These are phyloP conservation scores for Mortierella sp. DNA, from an alignment of 371 early-diverging fungal genomes.

Conservation along the genomic window DNA sequence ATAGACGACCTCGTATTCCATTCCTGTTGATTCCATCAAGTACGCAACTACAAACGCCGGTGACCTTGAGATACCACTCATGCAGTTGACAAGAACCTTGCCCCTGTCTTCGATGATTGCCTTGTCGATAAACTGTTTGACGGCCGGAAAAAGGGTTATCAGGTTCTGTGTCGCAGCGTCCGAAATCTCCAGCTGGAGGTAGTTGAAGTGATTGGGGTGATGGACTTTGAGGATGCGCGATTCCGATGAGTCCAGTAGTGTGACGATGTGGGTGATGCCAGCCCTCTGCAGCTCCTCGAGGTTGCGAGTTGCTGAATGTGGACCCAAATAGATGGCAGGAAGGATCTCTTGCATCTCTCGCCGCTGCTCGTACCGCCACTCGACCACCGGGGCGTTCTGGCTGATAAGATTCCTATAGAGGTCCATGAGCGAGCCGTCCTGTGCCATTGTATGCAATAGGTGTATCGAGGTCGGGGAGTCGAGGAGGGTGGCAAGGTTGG, in stretches of 20 bases:
- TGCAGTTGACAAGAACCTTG: conserved; percentile 85
- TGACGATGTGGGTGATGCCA: conserved; percentile 81
- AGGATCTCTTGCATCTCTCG: conserved; percentile 86
- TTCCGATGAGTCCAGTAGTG: conserved; percentile 76
- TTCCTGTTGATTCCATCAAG: conserved; percentile 77
- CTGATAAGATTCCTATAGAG: conserved; percentile 37
- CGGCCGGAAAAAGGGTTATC: conserved; percentile 78
- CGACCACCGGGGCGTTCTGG: conserved; percentile 56
- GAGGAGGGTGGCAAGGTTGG: no score
- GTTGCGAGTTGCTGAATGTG: conserved; percentile 77
- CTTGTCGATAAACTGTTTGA: conserved; percentile 66
- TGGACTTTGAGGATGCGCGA: conserved; percentile 56
- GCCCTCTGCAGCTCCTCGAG: conserved; percentile 57
- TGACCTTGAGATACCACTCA: conserved; percentile 86
- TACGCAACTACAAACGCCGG: conserved; percentile 92
- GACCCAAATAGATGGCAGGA: conserved; percentile 84
- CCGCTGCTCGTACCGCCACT: conserved; percentile 84
- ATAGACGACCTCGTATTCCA: conserved; percentile 78
- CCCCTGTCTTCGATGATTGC: conserved; percentile 62
- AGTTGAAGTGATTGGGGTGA: conserved; percentile 56
- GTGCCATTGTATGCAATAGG: neutral
- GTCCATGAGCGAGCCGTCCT: conserved; percentile 5
- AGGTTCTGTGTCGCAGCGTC: conserved; percentile 76
- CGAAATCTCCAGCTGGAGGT: conserved; percentile 67
- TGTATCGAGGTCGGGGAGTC: neutral